Conservation (phyloP, 352 stramenopile species). For the Pythium scleroteichum region DNA sequence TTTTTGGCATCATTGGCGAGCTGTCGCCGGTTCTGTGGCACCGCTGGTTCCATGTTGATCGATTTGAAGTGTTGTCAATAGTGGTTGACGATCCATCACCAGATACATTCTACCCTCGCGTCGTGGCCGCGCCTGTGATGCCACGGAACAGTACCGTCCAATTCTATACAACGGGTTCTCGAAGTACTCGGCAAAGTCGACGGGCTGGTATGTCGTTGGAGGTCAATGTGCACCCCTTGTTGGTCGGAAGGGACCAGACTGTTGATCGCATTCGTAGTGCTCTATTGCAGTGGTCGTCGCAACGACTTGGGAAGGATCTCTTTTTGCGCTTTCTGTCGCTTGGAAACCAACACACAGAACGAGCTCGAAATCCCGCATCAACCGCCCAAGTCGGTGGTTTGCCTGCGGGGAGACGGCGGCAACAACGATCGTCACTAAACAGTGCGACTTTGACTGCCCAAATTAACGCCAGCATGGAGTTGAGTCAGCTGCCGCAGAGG, state of each 20-base stretch:
- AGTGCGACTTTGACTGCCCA: constrained; percentile 39
- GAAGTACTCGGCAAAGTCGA: constrained; percentile 7
- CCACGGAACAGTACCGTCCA: constrained; percentile 20
- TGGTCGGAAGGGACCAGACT: constrained; percentile 59
- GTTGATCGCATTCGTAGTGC: constrained; percentile 54
- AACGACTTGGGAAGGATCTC: constrained; percentile 74
- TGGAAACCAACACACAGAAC: background rate
- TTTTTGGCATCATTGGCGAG: constrained; percentile 90
- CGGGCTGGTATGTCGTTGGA: constrained; percentile 23
- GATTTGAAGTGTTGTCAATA: constrained; percentile 80
- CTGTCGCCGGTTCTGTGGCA: constrained; percentile 88
- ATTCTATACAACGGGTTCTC: background rate
- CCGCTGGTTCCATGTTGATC: constrained; percentile 88
- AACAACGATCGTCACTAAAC: constrained; percentile 34
- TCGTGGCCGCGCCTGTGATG: constrained; percentile 9
- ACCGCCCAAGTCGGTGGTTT: background rate
- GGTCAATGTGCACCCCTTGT: constrained; percentile 11
- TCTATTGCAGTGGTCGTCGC: constrained; percentile 77
- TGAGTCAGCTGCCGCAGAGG: constrained; percentile 22
- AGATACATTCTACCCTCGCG: constrained; percentile 59
- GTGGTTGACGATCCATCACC: constrained; percentile 66
- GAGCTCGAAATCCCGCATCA: constrained; percentile 13
- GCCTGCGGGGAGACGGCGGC: constrained; percentile 18
- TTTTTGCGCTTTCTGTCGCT: constrained; percentile 72
- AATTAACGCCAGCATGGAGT: constrained; percentile 33